Evolutionary conservation across 2,329 filamentous ascomycete genomes (phyloP).

Genomic region (Colletotrichum sp.): DNA sequence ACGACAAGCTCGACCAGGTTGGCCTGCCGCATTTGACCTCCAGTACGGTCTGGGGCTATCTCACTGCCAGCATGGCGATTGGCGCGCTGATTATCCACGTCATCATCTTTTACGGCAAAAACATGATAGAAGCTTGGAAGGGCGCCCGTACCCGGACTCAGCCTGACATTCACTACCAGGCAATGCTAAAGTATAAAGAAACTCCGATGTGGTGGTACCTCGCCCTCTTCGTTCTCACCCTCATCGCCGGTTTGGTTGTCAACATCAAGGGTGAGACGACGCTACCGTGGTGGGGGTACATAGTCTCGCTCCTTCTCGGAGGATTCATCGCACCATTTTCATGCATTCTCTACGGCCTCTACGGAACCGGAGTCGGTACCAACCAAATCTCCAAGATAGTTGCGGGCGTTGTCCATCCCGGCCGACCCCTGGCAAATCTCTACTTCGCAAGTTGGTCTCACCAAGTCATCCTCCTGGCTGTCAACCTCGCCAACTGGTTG

Average conservation of each 20-base stretch:
- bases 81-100: constrained; percentile 24
- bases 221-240: constrained; percentile 30
- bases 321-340: constrained; percentile 38
- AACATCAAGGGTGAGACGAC: constrained; percentile 38
- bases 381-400: constrained; percentile 43
- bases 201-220: constrained; percentile 40
- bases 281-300: constrained; percentile 38
- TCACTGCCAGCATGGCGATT: constrained; percentile 34
- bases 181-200: constrained; percentile 46
- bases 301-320: constrained; percentile 34
- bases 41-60: constrained; percentile 28
- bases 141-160: constrained; percentile 22
- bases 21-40: constrained; percentile 31
- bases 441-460: constrained; percentile 42
- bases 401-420: constrained; percentile 48
- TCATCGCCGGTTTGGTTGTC: constrained; percentile 37
- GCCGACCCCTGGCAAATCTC: constrained; percentile 43
- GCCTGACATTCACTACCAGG: constrained; percentile 43
- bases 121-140: constrained; percentile 21
- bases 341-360: constrained; percentile 30
- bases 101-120: constrained; percentile 22
- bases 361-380: constrained; percentile 22
- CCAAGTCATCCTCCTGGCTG: constrained; percentile 35
- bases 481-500: constrained; percentile 30
- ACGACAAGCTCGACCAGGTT: constrained; percentile 24